Base-by-base conservation (phyloP, 164 flowering plant genomes). In the Buxus sempervirens region DNA sequence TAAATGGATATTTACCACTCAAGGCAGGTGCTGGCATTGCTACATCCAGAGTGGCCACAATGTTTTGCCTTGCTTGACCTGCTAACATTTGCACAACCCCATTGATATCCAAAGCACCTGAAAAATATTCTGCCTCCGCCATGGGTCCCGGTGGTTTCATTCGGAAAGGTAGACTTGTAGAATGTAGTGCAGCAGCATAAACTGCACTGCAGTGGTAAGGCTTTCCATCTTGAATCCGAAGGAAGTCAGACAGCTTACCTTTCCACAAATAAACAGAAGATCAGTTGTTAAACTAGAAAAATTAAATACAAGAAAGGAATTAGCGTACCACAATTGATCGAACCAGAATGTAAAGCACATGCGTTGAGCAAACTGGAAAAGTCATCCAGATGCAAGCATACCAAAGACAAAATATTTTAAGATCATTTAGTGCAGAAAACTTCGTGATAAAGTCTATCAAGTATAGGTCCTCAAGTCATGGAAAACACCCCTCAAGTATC, bases 141-240 rank as follows among this genome's bases (percentile, higher is more conserved):
- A 80, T 58, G 0, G 94, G 85, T 7, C 91, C 86, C 59, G 55
- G 79, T 25, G 66, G 70, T 70, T 78, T 82, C 93, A 95, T 88
- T 63, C 88, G 80, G 67, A 90, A 85, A 62, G 99, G 98, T 51
- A 90, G 83, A 69, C 78, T 81, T n/a, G 79, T 67, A 51, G 99
- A 87, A 71, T 92, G 93, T 49, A 95, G 69, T 0, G 97, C 95
- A 72, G 99, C 88, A 63, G 96, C 99, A 82, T 90, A 95, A 56
- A 90, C 84, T 41, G 98, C 96, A 83, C 98, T 90, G 66, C 83
- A 64, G 73, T 89, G 91, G 72, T 90, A 96, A 49, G 85, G 78
- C 72, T 87, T 93, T 75, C 75, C 83, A 75, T 92, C 86, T 15
- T 88, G 64, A 25, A 93, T 62, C 63, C 58, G 18, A 16, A 95